phyloP scores from a whole-genome alignment of 495 filamentous ascomycete genomes.

The Cryomyces antarcticus region DNA sequence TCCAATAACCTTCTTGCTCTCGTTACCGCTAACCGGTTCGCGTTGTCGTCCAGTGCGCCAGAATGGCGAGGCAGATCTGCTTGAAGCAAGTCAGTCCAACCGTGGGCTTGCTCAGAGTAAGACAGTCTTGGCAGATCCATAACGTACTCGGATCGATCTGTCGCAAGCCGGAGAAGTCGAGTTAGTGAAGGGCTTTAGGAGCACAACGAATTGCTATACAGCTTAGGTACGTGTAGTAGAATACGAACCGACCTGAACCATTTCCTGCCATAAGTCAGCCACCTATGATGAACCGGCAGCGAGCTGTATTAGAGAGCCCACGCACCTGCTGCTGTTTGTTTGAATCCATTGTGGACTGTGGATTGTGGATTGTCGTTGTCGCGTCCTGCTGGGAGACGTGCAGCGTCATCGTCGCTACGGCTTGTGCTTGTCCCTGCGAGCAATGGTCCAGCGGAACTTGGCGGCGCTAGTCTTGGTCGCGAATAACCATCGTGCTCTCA shows the following conservation, averaged over 20 bases:
- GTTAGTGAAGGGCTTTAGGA: background rate
- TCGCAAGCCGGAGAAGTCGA: background rate
- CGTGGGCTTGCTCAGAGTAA: background rate
- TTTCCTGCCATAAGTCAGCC: slow-evolving; percentile 42
- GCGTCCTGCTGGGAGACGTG: background rate
- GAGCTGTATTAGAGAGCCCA: background rate
- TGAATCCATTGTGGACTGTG: slow-evolving; percentile 19
- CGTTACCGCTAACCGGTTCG: slow-evolving; percentile 27
- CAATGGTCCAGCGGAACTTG: no score
- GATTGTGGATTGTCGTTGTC: background rate
- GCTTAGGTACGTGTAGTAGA: slow-evolving; percentile 1
- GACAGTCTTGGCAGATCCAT: background rate
- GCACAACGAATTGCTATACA: background rate
- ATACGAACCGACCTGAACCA: slow-evolving; percentile 95
- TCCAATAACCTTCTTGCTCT: slow-evolving; percentile 66
- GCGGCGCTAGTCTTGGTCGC: no score
- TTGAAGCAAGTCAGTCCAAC: background rate
- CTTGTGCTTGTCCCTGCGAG: no score
- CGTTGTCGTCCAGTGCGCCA: slow-evolving; percentile 35
- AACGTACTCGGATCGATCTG: background rate
- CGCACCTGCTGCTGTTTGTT: slow-evolving; percentile 4
- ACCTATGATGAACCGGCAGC: no score
- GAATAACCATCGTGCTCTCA: no score
- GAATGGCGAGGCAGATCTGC: slow-evolving; percentile 68
- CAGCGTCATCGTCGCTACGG: no score